These are phyloP conservation scores for Adiantum capillusveneris DNA, from an alignment of 75 land plant species.

Conservation along the genomic window DNA sequence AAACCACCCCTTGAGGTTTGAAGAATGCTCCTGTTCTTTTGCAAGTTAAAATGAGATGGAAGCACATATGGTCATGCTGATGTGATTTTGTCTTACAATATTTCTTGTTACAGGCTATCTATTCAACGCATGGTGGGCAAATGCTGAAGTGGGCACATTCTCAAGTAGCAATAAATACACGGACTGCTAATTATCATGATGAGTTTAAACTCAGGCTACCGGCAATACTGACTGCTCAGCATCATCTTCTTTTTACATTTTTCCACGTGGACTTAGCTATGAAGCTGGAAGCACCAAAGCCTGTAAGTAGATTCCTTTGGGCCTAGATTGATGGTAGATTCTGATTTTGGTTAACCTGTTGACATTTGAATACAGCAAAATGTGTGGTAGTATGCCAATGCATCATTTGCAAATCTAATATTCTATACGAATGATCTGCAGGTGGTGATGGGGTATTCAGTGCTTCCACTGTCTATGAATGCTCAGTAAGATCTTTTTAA, in stretches of 20 bases:
- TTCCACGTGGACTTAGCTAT: constrained; percentile 88
- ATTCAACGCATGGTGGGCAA: constrained; percentile 49
- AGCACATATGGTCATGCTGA: no score
- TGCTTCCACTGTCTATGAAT: constrained; percentile 68
- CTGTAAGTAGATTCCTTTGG: constrained; percentile 29
- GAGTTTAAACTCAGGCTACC: constrained; percentile 85
- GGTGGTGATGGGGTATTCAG: constrained; percentile 79
- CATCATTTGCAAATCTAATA: no score
- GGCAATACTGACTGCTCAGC: constrained; percentile 61
- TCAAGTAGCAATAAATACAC: constrained; percentile 79
- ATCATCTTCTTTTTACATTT: constrained; percentile 87
- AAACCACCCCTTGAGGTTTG: constrained; percentile 78
- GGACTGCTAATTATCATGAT: constrained; percentile 84
- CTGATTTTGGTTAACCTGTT: no score
- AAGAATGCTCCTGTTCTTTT: constrained; percentile 3
- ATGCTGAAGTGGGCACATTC: constrained; percentile 71
- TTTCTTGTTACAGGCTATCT: constrained; percentile 49
- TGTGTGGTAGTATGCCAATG: no score
- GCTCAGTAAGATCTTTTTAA: constrained; percentile 59
- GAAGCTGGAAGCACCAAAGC: constrained; percentile 95
- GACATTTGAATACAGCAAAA: no score
- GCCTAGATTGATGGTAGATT: no score
- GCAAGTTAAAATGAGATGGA: constrained; percentile 3
- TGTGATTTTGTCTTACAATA: background rate
- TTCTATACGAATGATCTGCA: no score